Evolutionary conservation across 768 basidiomycete genomes (phyloP).

Genomic region (Russula griseocarnosa): DNA sequence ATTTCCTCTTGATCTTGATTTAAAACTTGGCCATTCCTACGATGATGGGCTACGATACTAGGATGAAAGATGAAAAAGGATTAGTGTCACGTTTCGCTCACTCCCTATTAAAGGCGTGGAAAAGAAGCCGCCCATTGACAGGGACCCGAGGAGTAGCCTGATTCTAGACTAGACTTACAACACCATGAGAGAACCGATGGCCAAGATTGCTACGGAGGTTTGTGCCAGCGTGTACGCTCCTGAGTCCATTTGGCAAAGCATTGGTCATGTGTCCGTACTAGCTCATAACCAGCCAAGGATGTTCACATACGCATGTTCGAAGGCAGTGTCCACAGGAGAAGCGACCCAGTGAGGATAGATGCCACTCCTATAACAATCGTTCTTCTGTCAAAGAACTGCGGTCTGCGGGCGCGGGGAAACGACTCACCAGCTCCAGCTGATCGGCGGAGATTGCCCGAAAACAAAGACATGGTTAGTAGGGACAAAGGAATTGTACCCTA

Average conservation of each 20-base stretch:
- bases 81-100: not conserved
- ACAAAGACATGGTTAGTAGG: constrained; percentile 25
- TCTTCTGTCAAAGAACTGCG: not conserved
- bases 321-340: constrained; percentile 39
- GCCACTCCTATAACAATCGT: constrained; percentile 5
- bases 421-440: constrained; percentile 25
- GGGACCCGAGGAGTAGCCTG: not conserved
- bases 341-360: constrained; percentile 18
- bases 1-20: constrained; percentile 72
- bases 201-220: constrained; percentile 66
- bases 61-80: not conserved
- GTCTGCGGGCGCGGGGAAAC: not conserved
- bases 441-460: constrained; percentile 27
- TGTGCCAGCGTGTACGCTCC: constrained; percentile 45
- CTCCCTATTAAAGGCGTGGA: no score
- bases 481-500: not conserved
- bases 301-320: constrained; percentile 36
- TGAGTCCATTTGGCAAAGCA: constrained; percentile 13
- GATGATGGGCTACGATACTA: constrained; percentile 68
- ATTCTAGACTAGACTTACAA: constrained; percentile 47
- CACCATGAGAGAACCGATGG: constrained; percentile 59
- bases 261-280: constrained; percentile 17
- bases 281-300: constrained; percentile 3
- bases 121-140: not conserved
- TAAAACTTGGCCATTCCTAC: constrained; percentile 54